Base-by-base conservation (phyloP, 257 asterid species). In the Solanum gandarillasii region DNA sequence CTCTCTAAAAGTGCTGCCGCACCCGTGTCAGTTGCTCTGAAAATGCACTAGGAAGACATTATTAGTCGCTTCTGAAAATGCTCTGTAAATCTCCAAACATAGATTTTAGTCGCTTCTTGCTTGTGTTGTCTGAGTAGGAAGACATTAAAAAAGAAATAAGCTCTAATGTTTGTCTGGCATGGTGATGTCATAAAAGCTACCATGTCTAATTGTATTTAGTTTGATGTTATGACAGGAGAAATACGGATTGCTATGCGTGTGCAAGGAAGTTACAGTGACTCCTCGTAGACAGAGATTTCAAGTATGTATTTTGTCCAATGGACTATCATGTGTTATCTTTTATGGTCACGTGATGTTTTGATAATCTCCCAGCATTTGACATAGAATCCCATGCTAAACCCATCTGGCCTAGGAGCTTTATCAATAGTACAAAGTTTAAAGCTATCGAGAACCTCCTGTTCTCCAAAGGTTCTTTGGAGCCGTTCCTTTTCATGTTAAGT, bases 281-380 rank as follows among this genome's bases (percentile, higher is more conserved):
- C 96, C 95, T 75, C 96, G 93, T 13, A 92, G 87, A 88, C 95
- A 94, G 87, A 92, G 98, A 92, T 92, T 90, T 90, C 94, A 94
- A 88, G 99, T 97, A 94, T 84, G 95, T 89, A 86, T 41, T 86
- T 72, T 46, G 27, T 65, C 67, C 48, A 86, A 86, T 73, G 73
- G 60, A 34, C 84, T 62, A 83, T 71, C 71, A 73, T 84, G 74
- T 88, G 78, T 58, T 55, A 21, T 72, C 58, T 84, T 38, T 46
- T 16, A 36, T 8, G 52, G 68, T 29, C 32, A 31, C 73, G 12
- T 67, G 73, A 25, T 67, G 20, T n/a, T 31, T 67, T 67, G 35
- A 67, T 67, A 67, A 6, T 67, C 6, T 27, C 73, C 73, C 73
- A 12, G 73, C 20, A 11, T 62, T 62, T n/a, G 31, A 62, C 71